Conservation (phyloP, 2,329 filamentous ascomycete genomes). For the Xylariomycetidae sp. region DNA sequence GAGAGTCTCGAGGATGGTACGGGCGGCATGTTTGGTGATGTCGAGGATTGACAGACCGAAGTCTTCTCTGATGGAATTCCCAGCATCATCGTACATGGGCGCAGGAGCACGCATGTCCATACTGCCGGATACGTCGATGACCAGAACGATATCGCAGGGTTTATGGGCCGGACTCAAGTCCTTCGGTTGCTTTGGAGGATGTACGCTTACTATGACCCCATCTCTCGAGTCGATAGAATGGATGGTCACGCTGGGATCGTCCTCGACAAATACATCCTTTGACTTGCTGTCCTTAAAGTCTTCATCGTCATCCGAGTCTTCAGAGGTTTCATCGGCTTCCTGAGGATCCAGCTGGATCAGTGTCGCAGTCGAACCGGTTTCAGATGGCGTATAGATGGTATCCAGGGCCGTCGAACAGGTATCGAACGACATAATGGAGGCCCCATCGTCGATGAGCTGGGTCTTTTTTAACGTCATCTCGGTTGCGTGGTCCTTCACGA, state of each 20-base stretch:
- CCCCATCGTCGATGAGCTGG: too few relatives aligned
- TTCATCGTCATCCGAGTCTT: neutral
- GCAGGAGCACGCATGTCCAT: slow-evolving; percentile 44
- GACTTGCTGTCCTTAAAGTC: neutral
- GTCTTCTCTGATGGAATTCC: slow-evolving; percentile 29
- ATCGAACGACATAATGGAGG: too few relatives aligned
- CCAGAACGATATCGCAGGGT: slow-evolving; percentile 55
- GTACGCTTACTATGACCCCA: slow-evolving; percentile 40
- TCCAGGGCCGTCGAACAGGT: too few relatives aligned
- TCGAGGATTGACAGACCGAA: slow-evolving; percentile 51
- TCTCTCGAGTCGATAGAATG: slow-evolving; percentile 33
- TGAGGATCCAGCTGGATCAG: too few relatives aligned
- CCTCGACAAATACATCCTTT: neutral
- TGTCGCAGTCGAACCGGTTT: too few relatives aligned
- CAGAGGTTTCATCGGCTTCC: too few relatives aligned
- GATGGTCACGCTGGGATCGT: slow-evolving; percentile 22
- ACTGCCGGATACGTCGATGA: slow-evolving; percentile 55
- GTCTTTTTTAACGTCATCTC: too few relatives aligned
- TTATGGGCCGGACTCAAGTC: slow-evolving; percentile 29
- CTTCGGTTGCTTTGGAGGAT: slow-evolving; percentile 34
- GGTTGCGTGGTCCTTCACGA: too few relatives aligned
- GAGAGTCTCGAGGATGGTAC: slow-evolving; percentile 52
- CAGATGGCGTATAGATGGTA: too few relatives aligned
- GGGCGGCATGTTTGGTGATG: slow-evolving; percentile 53
- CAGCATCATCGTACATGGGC: slow-evolving; percentile 32